Evolutionary conservation across 2,329 filamentous ascomycete genomes (phyloP).

Genomic region (Pseudopyrenochaeta lycopersici): DNA sequence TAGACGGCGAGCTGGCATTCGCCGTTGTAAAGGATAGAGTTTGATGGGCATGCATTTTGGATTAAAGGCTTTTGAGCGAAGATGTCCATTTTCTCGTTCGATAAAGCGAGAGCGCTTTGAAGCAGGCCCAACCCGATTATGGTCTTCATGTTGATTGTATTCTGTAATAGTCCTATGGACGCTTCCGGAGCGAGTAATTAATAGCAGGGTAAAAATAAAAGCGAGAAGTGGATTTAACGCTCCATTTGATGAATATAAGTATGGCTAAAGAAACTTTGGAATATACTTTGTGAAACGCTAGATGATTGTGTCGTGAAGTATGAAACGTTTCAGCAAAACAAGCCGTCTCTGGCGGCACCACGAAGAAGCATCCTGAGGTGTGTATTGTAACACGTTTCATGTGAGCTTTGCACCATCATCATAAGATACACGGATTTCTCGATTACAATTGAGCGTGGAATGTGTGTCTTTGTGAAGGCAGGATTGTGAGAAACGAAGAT

Average conservation of each 20-base stretch:
- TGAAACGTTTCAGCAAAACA: conserved; percentile 33
- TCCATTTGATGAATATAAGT: too few species aligned
- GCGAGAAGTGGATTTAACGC: too few species aligned
- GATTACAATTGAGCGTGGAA: not conserved
- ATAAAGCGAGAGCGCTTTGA: conserved; percentile 30
- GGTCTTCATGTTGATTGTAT: conserved; percentile 28
- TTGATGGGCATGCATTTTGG: conserved; percentile 34
- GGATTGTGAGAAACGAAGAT: not conserved
- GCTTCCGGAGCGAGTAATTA: not conserved
- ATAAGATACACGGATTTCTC: not conserved
- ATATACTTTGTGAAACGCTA: conserved; percentile 31
- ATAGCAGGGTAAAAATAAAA: too few species aligned
- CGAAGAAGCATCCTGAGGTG: not conserved
- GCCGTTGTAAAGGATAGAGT: conserved; percentile 30
- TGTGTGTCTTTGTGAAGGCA: not conserved
- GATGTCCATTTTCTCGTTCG: conserved; percentile 27
- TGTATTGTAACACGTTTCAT: not conserved
- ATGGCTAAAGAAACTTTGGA: not conserved
- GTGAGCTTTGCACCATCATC: not conserved
- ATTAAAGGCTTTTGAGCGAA: conserved; percentile 32
- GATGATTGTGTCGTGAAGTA: conserved; percentile 21
- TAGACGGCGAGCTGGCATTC: conserved; percentile 31
- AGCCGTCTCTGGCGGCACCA: conserved; percentile 7
- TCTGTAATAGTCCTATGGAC: not conserved
- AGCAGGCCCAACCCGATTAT: conserved; percentile 29